Evolutionary conservation across 176 grass and related monocot genomes (phyloP), one percentile per base, ranked within the genome.

Genomic region (Thalia dealbata): DNA sequence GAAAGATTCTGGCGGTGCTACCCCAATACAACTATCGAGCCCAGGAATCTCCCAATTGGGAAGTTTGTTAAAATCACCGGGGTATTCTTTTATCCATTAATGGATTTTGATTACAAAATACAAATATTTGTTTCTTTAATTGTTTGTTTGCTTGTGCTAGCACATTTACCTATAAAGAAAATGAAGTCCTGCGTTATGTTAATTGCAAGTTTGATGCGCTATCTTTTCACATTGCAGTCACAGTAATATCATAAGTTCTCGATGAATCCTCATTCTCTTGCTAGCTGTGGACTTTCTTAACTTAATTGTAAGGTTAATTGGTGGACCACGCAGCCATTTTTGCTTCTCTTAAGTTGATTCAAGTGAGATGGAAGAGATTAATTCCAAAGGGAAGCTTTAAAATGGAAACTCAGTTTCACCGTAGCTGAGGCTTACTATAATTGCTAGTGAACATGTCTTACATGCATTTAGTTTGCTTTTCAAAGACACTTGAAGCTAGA

Each of bases 21-120:
- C 63, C 82, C 84, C 0, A 81, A 92, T 75, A 92, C 89, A 50
- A 46, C 73, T 48, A 75, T 92, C 52, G 85, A 91, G 69, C 79
- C 75, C 27, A 78, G 63, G 10, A 84, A 92, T 73, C 75, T 92
- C 75, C 89, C 82, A 55, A 65, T 92, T 67, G 93, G 89, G 54
- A 88, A 91, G 62, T 38, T 92, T 61, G 89, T 92, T 71, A 97
- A 97, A 82, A 97, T 97, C 78, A 91, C 80, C 38, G 93, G 89
- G 87, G 93, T 97, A 75, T 78, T 0, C 60, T 72, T 35, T 73
- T 70, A 11, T 13, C 55, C 23, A 11, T 68, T 64, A 16, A 44
- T 11, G 3, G 65, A 14, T 43, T 68, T 23, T 38, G n/a, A n/a
- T n/a, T n/a, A n/a, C n/a, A n/a, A n/a, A 42, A 7, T 21, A 8